Base-by-base conservation (phyloP, 148 eudicot species). In the Drosera capensis region DNA sequence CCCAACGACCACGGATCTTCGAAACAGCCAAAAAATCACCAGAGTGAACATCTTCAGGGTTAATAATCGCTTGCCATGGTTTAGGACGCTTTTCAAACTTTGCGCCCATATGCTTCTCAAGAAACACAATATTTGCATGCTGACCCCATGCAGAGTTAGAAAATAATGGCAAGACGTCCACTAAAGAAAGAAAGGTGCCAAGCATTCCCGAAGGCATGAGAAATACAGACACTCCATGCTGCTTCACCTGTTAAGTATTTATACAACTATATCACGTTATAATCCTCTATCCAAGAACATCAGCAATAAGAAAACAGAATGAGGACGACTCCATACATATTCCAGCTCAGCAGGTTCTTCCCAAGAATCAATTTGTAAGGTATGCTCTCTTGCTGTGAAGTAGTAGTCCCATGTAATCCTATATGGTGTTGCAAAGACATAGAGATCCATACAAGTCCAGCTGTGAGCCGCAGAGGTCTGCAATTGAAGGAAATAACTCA, bases 141-240 rank as follows among this genome's bases (percentile, higher is more conserved):
- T 90, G 84, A 39, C 97, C 97, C 87, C 84, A 90, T 8, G 46
- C 81, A 6, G 93, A 73, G 57, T 90, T 78, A 4, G 97, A 84
- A 51, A 90, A 90, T 14, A 90, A 61, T 29, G 95, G 95, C 60
- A 90, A 62, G 26, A 90, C 93, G 64, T 90, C 97, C 54, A 90
- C 85, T 59, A 90, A 44, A 17, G 97, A 90, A 52, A 75, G 71
- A 41, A 90, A 74, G 17, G 97, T 90, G 54, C 97, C 95, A 53
- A 90, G 66, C 97, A 90, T 90, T 71, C 97, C 97, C 0, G 95
- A 84, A 43, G 97, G 97, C 97, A 90, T 90, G 16, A 90, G 79
- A 62, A 90, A 90, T 30, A 90, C 87, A 20, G 97, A 90, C 58
- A 90, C 63, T 22, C 97, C 97, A 49, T 90, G 95, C 59, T 84